These are phyloP conservation scores for Ampelocalamus luodianensis DNA, from an alignment of 176 grass and related monocot genomes.

Conservation along the genomic window DNA sequence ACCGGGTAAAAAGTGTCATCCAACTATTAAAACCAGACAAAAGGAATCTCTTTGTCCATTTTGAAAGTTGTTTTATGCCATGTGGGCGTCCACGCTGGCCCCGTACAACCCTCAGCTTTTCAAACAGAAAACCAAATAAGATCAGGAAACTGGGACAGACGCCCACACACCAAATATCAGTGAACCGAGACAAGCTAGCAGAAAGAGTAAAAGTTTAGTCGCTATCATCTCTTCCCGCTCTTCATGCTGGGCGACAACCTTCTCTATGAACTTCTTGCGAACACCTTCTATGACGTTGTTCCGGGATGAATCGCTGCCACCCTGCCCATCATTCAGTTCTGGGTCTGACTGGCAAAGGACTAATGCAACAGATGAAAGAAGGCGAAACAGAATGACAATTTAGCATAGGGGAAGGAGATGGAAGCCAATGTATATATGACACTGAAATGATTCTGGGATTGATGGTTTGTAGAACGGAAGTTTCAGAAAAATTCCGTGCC, in stretches of 20 bases:
- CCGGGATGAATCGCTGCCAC: conserved; percentile 61
- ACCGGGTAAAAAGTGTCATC: no score
- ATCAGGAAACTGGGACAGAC: background rate
- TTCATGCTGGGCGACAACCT: conserved; percentile 79
- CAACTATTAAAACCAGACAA: no score
- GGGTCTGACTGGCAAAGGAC: conserved; percentile 83
- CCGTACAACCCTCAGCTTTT: background rate
- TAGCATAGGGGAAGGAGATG: background rate
- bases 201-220: conserved; percentile 45
- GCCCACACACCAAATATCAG: background rate
- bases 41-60: no score
- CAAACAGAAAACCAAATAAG: conserved; percentile 20
- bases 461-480: conserved; percentile 4
- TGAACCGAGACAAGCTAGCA: background rate
- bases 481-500: background rate
- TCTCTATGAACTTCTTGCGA: conserved; percentile 93
- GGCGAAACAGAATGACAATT: conserved; percentile 4
- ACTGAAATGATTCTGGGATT: background rate
- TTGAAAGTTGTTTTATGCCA: no score
- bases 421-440: background rate
- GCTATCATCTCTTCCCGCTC: conserved; percentile 70
- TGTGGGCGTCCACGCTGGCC: no score
- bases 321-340: conserved; percentile 84
- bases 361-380: conserved; percentile 81
- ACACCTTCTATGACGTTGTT: conserved; percentile 81